Conservation (phyloP, 1,284 basidiomycete species). For the Schizophyllum commune region DNA sequence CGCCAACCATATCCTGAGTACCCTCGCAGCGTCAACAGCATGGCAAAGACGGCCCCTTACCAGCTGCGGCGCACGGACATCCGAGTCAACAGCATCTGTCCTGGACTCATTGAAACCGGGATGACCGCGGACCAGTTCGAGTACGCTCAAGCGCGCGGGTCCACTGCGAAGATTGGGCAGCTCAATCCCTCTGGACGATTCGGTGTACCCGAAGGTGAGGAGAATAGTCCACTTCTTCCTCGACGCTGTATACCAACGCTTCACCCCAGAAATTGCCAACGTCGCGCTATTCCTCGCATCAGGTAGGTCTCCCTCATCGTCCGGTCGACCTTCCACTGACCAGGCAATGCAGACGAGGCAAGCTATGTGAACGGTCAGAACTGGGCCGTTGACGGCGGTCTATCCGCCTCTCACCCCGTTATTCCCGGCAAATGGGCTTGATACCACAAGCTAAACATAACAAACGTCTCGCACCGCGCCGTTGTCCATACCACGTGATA, state of each 20-base stretch:
- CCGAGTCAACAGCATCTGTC: slow-evolving; percentile 87
- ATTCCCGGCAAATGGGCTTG: slow-evolving; percentile 55
- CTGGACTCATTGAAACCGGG: slow-evolving; percentile 86
- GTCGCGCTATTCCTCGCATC: slow-evolving; percentile 83
- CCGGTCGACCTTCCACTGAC: neutral
- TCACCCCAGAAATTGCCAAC: slow-evolving; percentile 66
- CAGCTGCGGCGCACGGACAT: slow-evolving; percentile 80
- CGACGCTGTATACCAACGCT: neutral
- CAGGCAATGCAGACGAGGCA: slow-evolving; percentile 58
- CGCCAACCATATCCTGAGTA: slow-evolving; percentile 1
- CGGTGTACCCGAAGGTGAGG: slow-evolving; percentile 69
- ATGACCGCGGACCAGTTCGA: slow-evolving; percentile 78
- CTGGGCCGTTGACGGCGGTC: slow-evolving; percentile 80
- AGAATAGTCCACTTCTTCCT: slow-evolving; percentile 3
- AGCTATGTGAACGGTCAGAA: slow-evolving; percentile 92
- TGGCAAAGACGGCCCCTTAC: slow-evolving; percentile 76
- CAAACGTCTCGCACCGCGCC: too few species aligned
- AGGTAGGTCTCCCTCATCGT: slow-evolving; percentile 37
- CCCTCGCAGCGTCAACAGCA: slow-evolving; percentile 64
- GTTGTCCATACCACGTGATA: too few species aligned
- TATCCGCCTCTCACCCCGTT: slow-evolving; percentile 69
- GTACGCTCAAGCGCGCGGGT: slow-evolving; percentile 69
- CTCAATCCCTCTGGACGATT: slow-evolving; percentile 80
- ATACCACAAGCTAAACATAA: slow-evolving; percentile 1
- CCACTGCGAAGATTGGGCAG: slow-evolving; percentile 71